Conservation (phyloP, 768 basidiomycete genomes). For the Sporobolomyces pararoseus region DNA sequence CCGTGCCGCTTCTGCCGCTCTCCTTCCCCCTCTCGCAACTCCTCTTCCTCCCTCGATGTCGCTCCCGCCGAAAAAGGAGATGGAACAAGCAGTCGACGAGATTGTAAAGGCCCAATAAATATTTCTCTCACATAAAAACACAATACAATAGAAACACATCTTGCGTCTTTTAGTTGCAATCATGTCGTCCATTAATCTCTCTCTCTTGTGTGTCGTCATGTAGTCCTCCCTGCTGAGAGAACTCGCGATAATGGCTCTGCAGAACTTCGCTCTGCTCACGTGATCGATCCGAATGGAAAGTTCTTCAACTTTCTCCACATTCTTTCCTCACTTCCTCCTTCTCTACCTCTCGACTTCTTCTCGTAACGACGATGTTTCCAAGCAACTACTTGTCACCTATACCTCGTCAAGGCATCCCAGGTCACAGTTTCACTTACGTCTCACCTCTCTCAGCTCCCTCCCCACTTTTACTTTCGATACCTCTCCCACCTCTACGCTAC, state of each 20-base stretch:
- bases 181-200: too few relatives aligned
- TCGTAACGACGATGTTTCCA: background rate
- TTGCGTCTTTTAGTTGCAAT: too few relatives aligned
- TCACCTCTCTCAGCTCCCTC: conserved; percentile 14
- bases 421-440: conserved; percentile 2
- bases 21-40: conserved; percentile 73
- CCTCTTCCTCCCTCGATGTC: conserved; percentile 89
- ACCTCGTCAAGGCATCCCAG: conserved; percentile 17
- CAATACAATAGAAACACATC: too few relatives aligned
- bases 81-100: conserved; percentile 25
- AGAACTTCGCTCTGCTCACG: too few relatives aligned
- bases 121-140: too few relatives aligned
- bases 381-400: conserved; percentile 14
- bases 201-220: too few relatives aligned
- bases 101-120: conserved; percentile 21
- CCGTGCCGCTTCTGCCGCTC: conserved; percentile 64
- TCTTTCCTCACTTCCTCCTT: background rate
- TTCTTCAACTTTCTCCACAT: too few relatives aligned
- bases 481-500: background rate
- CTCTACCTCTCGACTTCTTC: background rate
- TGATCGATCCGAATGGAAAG: too few relatives aligned
- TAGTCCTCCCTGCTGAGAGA: too few relatives aligned
- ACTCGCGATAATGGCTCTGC: too few relatives aligned
- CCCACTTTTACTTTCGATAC: conserved; percentile 1
- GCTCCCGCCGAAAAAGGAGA: conserved; percentile 22